A percentile compares a stretch with the other conserved stretches of the same genome.
These are phyloP conservation scores for Letharia lupina DNA, from an alignment of 495 filamentous ascomycete species.

Conservation along the genomic window DNA sequence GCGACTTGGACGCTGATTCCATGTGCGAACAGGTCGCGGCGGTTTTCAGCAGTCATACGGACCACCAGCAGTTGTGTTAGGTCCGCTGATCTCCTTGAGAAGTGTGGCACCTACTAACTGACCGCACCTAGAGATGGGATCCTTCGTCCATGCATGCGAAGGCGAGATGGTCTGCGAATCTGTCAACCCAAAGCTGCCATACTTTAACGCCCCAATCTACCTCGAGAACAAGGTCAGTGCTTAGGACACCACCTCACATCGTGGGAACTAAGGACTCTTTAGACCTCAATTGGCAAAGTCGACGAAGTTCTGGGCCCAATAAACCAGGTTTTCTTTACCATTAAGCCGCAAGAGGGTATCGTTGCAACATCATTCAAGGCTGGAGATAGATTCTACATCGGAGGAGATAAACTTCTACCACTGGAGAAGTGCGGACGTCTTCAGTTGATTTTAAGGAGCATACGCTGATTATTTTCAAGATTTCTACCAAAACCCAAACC, in stretches of 20 bases:
- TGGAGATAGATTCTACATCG: constrained; percentile 96
- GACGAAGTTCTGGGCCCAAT: constrained; percentile 75
- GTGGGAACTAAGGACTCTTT: constrained; percentile 5
- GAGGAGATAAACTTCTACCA: constrained; percentile 85
- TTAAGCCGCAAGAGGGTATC: constrained; percentile 94
- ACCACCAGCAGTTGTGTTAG: constrained; percentile 57
- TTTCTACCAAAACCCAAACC: constrained; percentile 95
- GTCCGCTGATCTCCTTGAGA: constrained; percentile 33
- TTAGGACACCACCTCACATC: background rate
- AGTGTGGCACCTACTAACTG: constrained; percentile 24
- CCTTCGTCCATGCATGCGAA: constrained; percentile 87
- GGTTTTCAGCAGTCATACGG: constrained; percentile 57
- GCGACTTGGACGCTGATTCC: background rate
- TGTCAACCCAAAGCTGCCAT: constrained; percentile 88
- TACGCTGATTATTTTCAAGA: constrained; percentile 33
- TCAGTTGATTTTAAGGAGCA: background rate
- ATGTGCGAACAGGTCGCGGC: constrained; percentile 43
- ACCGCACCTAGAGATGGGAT: constrained; percentile 66
- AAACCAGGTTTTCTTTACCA: constrained; percentile 95
- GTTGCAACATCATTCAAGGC: constrained; percentile 87
- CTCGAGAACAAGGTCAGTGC: constrained; percentile 84
- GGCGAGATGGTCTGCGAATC: constrained; percentile 95
- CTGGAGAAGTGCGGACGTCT: constrained; percentile 58
- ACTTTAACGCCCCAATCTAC: constrained; percentile 98
- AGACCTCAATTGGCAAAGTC: constrained; percentile 53